Conservation (phyloP, 257 asterid genomes). For the Lithospermum erythrorhizon region DNA sequence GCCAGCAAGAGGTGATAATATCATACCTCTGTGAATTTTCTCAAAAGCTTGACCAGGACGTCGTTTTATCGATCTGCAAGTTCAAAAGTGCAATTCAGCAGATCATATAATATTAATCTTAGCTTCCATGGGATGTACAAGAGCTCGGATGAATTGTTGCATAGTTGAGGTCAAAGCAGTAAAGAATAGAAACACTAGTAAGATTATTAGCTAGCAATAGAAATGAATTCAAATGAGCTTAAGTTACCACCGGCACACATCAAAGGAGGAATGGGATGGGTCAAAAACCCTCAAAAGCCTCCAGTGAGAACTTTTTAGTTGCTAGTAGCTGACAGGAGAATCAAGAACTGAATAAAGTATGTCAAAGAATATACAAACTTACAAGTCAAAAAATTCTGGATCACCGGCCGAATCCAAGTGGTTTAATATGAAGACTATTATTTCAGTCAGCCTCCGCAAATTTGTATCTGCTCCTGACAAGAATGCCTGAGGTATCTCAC, state of each 20-base stretch:
- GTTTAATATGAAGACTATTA: slow-evolving; percentile 66
- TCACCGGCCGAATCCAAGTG: slow-evolving; percentile 67
- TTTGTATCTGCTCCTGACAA: slow-evolving; percentile 72
- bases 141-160: too few relatives aligned
- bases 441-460: slow-evolving; percentile 73
- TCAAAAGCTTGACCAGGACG: slow-evolving; percentile 72
- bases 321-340: not conserved
- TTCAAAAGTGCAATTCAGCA: not conserved
- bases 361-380: slow-evolving; percentile 21
- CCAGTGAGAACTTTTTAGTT: not conserved
- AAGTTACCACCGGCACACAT: not conserved
- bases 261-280: not conserved
- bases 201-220: too few relatives aligned
- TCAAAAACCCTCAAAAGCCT: too few relatives aligned
- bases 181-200: too few relatives aligned
- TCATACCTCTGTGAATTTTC: slow-evolving; percentile 67
- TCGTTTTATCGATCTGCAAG: slow-evolving; percentile 58
- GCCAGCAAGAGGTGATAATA: slow-evolving; percentile 87
- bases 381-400: slow-evolving; percentile 80
- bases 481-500: slow-evolving; percentile 78
- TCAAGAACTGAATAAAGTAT: not conserved
- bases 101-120: not conserved
- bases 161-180: too few relatives aligned
- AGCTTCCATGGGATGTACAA: not conserved
- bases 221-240: not conserved